Conservation (phyloP, 768 basidiomycete genomes). For the Boletus edulis region DNA sequence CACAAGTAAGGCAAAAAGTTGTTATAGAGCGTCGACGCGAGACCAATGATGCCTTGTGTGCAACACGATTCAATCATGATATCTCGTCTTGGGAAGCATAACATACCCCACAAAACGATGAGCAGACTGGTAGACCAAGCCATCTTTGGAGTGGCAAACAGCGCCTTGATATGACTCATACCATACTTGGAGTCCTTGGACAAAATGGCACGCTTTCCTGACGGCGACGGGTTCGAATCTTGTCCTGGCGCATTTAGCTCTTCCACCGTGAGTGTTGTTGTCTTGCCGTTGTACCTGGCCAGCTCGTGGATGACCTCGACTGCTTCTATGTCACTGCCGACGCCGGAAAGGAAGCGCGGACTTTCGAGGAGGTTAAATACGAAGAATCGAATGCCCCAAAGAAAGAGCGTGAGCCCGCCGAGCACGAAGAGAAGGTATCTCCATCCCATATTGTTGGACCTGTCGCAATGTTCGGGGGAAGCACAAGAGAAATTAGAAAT, state of each 20-base stretch:
- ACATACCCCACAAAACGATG: conserved; percentile 46
- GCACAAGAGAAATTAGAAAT: conserved; percentile 55
- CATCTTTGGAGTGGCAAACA: conserved; percentile 63
- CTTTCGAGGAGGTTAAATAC: conserved; percentile 54
- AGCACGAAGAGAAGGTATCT: conserved; percentile 55
- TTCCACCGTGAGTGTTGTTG: conserved; percentile 41
- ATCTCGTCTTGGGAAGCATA: not conserved
- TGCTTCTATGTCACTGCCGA: conserved; percentile 51
- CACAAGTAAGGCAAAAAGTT: conserved; percentile 53
- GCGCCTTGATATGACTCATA: conserved; percentile 47
- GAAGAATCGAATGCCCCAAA: conserved; percentile 54
- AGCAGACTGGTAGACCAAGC: conserved; percentile 65
- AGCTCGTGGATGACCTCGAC: conserved; percentile 46
- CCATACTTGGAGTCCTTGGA: conserved; percentile 43
- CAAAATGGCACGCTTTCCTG: conserved; percentile 22
- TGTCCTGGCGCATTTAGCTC: conserved; percentile 38
- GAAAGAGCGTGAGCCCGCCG: conserved; percentile 49
- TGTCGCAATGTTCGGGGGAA: conserved; percentile 33
- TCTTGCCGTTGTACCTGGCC: conserved; percentile 48
- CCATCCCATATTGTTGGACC: conserved; percentile 60
- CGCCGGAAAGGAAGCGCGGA: conserved; percentile 55
- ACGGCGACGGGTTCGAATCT: conserved; percentile 6
- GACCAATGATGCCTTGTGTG: conserved; percentile 61
- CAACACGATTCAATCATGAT: not conserved
- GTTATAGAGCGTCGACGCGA: conserved; percentile 69